Percentiles rank a stretch among this genome's conserved stretches.
Evolutionary conservation across 1,284 basidiomycete species (phyloP).

Genomic region (Ustilago nuda): DNA sequence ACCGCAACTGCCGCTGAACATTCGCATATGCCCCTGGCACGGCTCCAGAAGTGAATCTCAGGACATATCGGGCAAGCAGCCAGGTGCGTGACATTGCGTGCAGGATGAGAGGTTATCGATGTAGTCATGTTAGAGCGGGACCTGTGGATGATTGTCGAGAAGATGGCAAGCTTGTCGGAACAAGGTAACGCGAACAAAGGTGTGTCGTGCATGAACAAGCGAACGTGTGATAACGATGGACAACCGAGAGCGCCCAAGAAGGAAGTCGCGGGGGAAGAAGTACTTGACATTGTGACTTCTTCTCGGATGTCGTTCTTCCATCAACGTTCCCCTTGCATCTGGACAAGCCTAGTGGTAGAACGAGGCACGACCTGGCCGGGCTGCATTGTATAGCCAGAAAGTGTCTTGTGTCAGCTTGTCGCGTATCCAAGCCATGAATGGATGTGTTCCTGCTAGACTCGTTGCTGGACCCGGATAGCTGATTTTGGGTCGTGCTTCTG

Average conservation of each 20-base stretch:
- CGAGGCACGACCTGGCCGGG: background rate
- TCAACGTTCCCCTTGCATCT: background rate
- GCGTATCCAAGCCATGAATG: background rate
- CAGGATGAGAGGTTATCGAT: too few relatives aligned
- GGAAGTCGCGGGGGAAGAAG: conserved; percentile 20
- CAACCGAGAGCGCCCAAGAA: conserved; percentile 36
- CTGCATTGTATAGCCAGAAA: background rate
- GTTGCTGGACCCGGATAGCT: background rate
- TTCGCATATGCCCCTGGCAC: background rate
- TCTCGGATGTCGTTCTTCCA: conserved; percentile 8
- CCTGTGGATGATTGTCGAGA: background rate
- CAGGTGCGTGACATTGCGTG: too few relatives aligned
- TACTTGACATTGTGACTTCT: conserved; percentile 10
- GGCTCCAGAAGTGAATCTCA: too few relatives aligned
- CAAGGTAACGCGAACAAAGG: too few relatives aligned
- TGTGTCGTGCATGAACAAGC: conserved; percentile 12
- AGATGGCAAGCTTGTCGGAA: background rate
- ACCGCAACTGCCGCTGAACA: background rate
- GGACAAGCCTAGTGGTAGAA: background rate
- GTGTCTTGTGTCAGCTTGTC: background rate
- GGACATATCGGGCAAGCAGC: too few relatives aligned
- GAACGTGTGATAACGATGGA: conserved; percentile 44
- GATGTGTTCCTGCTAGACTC: background rate
- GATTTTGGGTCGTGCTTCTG: background rate
- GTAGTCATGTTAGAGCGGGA: background rate